A percentile compares a stretch with the other conserved stretches of the same genome.
phyloP scores from a whole-genome alignment of 1,284 basidiomycete species.

The Austroboletus niveus region DNA sequence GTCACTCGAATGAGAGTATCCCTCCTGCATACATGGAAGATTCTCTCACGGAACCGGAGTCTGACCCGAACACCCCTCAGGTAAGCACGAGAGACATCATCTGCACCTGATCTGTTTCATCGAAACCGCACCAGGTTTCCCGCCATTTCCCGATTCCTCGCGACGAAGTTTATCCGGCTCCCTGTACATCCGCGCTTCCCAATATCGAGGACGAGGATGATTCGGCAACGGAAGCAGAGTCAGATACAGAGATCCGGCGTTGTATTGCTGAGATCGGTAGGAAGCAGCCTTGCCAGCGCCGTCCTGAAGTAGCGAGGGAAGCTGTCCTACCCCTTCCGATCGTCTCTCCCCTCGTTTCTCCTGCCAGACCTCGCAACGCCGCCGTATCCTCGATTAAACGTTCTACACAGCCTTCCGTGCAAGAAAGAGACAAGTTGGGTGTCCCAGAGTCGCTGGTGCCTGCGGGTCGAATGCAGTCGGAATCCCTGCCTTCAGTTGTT shows the following conservation, averaged over 20 bases:
- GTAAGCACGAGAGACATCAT: slow-evolving; percentile 2
- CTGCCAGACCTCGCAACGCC: slow-evolving; percentile 16
- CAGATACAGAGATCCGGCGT: slow-evolving; percentile 28
- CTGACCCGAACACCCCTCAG: slow-evolving; percentile 18
- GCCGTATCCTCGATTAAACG: not conserved
- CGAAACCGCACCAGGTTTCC: not conserved
- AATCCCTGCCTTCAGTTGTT: slow-evolving; percentile 30
- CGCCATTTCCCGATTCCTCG: not conserved
- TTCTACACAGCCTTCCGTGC: slow-evolving; percentile 3
- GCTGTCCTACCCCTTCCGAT: slow-evolving; percentile 6
- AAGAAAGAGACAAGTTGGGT: slow-evolving; percentile 4
- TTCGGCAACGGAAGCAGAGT: slow-evolving; percentile 34
- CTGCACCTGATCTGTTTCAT: not conserved
- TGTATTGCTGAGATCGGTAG: slow-evolving; percentile 27
- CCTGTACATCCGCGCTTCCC: not conserved
- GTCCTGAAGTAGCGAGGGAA: not conserved
- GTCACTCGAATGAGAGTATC: slow-evolving; percentile 8
- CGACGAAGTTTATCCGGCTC: not conserved
- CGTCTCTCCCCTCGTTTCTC: slow-evolving; percentile 30
- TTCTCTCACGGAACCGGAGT: slow-evolving; percentile 34
- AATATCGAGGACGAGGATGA: slow-evolving; percentile 19
- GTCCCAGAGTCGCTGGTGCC: not conserved
- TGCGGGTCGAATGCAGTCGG: slow-evolving; percentile 1
- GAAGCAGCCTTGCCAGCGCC: slow-evolving; percentile 3
- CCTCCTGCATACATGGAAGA: slow-evolving; percentile 16